Evolutionary conservation across 1,284 basidiomycete species (phyloP).

Genomic region (Moesziomyces sp.): DNA sequence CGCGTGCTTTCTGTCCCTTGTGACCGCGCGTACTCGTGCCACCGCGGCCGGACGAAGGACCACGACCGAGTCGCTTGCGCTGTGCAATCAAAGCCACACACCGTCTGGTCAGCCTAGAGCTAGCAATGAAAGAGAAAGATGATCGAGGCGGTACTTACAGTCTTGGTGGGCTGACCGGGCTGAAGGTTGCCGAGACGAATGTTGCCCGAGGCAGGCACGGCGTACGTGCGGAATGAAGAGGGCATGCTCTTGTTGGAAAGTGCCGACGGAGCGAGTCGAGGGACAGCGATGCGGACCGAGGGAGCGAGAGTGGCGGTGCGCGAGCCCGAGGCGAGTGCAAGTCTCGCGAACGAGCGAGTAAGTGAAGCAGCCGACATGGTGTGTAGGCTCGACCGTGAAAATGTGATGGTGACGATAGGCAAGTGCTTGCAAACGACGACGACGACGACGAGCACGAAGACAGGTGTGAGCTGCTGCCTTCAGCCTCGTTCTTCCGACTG

Average conservation of each 20-base stretch:
- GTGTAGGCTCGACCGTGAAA: neutral
- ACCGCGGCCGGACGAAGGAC: conserved; percentile 88
- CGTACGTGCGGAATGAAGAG: conserved; percentile 23
- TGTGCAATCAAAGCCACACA: conserved; percentile 21
- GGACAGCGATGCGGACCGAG: conserved; percentile 11
- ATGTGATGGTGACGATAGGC: neutral
- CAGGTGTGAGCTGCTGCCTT: conserved; percentile 5
- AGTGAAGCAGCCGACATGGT: conserved; percentile 40
- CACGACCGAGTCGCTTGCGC: conserved; percentile 94
- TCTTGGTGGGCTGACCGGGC: conserved; percentile 48
- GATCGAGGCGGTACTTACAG: conserved; percentile 12
- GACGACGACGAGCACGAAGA: neutral
- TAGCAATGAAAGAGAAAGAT: neutral
- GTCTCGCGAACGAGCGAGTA: conserved; percentile 27
- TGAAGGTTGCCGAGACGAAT: conserved; percentile 45
- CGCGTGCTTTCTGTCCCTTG: conserved; percentile 94
- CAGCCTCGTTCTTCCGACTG: conserved; percentile 9
- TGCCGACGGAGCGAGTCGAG: conserved; percentile 13
- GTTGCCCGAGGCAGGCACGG: conserved; percentile 25
- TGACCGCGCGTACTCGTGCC: conserved; percentile 91
- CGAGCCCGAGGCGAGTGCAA: conserved; percentile 28
- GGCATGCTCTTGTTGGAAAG: neutral
- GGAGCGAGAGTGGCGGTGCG: conserved; percentile 14
- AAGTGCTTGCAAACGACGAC: neutral
- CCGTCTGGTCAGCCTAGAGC: neutral